Evolutionary conservation across 2,329 filamentous ascomycete species (phyloP), one percentile per base, ranked within the genome.

Genomic region (Leptographium radiaticola): DNA sequence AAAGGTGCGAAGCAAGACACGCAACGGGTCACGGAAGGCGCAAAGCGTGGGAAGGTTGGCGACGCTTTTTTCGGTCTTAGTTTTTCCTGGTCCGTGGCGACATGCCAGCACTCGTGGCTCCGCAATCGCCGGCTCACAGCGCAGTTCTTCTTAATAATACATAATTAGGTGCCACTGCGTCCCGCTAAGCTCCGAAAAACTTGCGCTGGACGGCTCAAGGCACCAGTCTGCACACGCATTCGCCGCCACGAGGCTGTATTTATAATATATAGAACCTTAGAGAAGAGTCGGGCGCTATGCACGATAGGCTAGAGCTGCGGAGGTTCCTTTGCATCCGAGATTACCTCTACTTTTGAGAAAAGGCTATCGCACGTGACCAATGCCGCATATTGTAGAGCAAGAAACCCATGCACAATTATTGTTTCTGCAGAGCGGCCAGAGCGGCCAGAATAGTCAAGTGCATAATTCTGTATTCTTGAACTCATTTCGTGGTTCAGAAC

Each of bases 121-220:
- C 58, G 56, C 56, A 50, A 54, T 59, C 58, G 58, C 56, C 56
- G 53, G 49, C 52, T 50, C 42, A 31, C 39, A 50, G 49, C 53
- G 45, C 46, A 45, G 10, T 9, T 30, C 54, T 59, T 59, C 54
- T 59, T 59, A 58, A 54, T 58, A 59, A 58, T 59, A 54, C 57
- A 54, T 43, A 48, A 46, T 31, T n/a, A 40, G 48, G 44, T 38
- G 48, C 51, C 55, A 51, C 39, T 49, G 18, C 47, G 46, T 49
- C 43, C 49, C 44, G 48, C 49, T 47, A 51, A 51, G 42, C 55
- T 54, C 55, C 53, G 54, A 47, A 40, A 49, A 47, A 25, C 30
- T 25, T 38, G 43, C 49, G 10, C 30, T 42, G 40, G 20, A 50
- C 20, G 9, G 7, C 43, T 15, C 47, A 48, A 58, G 56, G 56